Percentiles rank a stretch among this genome's conserved stretches.
These are phyloP conservation scores for Pseudogymnoascus sp. DNA, from an alignment of 2,329 filamentous ascomycete genomes.

Conservation along the genomic window DNA sequence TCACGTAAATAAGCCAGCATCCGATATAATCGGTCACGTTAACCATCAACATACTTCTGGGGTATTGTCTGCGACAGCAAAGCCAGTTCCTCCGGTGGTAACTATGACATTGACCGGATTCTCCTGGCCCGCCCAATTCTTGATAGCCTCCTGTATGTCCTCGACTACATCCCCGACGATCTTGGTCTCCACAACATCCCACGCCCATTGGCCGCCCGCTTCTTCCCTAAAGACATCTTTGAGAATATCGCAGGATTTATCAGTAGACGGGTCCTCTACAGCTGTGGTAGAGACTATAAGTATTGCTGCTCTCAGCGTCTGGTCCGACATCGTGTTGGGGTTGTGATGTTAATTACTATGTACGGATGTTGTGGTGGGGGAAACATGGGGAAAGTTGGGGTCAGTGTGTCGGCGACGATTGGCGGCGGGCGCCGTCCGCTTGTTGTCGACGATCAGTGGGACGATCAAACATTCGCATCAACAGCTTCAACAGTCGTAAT, in stretches of 20 bases:
- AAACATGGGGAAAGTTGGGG: not conserved
- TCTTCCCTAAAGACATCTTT: constrained; percentile 59
- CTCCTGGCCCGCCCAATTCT: constrained; percentile 61
- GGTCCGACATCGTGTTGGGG: constrained; percentile 29
- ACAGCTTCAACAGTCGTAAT: not conserved
- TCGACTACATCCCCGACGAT: constrained; percentile 73
- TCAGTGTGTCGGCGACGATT: not conserved
- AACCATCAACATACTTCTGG: constrained; percentile 58
- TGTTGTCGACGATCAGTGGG: not conserved
- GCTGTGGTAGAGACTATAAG: constrained; percentile 90
- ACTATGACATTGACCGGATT: constrained; percentile 65
- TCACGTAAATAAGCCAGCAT: not conserved
- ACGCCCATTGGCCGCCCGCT: constrained; percentile 52
- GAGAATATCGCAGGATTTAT: constrained; percentile 62
- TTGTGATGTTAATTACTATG: not conserved
- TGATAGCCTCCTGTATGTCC: constrained; percentile 67
- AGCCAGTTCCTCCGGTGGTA: constrained; percentile 89
- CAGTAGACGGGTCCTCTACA: constrained; percentile 66
- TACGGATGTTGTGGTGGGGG: not conserved
- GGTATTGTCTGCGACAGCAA: constrained; percentile 75
- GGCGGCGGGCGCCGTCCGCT: not conserved
- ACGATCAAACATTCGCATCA: not conserved
- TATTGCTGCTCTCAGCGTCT: constrained; percentile 61
- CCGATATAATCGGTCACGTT: not conserved
- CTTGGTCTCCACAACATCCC: constrained; percentile 58